phyloP scores from a whole-genome alignment of 768 basidiomycete species.

The Astraeus odoratus region DNA sequence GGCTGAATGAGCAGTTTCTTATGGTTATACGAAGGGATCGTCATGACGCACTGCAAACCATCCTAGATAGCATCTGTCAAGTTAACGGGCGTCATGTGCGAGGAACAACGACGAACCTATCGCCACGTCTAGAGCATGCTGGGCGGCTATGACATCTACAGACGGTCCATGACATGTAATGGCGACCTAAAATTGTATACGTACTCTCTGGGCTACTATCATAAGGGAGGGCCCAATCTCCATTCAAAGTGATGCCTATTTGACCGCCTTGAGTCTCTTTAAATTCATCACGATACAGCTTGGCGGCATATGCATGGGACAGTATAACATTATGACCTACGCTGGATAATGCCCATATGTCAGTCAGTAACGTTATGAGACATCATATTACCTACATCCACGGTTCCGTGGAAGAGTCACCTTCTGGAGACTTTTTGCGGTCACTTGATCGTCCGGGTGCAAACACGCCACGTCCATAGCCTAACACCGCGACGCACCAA shows the following conservation, averaged over 20 bases:
- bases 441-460: slow-evolving; percentile 67
- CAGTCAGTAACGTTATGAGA: not conserved
- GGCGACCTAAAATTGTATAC: slow-evolving; percentile 12
- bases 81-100: slow-evolving; percentile 17
- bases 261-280: slow-evolving; percentile 54
- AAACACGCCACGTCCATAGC: slow-evolving; percentile 66
- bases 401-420: slow-evolving; percentile 59
- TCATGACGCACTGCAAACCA: slow-evolving; percentile 52
- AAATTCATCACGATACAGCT: slow-evolving; percentile 62
- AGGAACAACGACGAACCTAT: slow-evolving; percentile 44
- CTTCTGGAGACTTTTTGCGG: slow-evolving; percentile 50
- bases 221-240: slow-evolving; percentile 70
- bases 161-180: slow-evolving; percentile 1
- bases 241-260: slow-evolving; percentile 77
- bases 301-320: slow-evolving; percentile 61
- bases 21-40: not conserved
- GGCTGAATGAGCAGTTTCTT: not conserved
- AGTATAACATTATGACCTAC: slow-evolving; percentile 64
- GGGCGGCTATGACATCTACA: slow-evolving; percentile 59
- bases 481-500: slow-evolving; percentile 62
- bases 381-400: slow-evolving; percentile 47
- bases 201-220: slow-evolving; percentile 62
- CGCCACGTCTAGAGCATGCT: slow-evolving; percentile 65
- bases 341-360: slow-evolving; percentile 30
- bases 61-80: slow-evolving; percentile 26